These are phyloP conservation scores for Aspergillus bertholletiae DNA, from an alignment of 495 filamentous ascomycete genomes.

Conservation along the genomic window DNA sequence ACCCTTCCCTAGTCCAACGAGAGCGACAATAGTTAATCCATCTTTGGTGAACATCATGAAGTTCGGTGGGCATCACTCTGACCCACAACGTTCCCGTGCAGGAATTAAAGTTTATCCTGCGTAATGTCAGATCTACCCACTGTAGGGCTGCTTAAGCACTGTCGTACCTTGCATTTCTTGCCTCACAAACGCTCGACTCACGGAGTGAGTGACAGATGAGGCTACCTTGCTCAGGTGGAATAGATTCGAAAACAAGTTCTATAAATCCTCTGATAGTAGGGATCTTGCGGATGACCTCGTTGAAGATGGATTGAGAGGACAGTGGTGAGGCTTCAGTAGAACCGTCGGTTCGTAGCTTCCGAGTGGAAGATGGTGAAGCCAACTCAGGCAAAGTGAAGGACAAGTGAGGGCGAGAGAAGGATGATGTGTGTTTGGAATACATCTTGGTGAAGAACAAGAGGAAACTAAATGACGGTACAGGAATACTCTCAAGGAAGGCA, in stretches of 20 bases:
- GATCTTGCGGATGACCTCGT: not conserved
- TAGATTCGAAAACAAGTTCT: not conserved
- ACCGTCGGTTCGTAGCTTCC: no score
- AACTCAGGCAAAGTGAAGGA: no score
- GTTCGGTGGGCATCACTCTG: not conserved
- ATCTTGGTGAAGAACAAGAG: no score
- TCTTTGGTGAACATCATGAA: constrained; percentile 6
- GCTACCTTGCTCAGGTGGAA: not conserved
- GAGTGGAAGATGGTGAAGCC: no score
- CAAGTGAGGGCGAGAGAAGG: no score
- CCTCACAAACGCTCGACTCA: not conserved
- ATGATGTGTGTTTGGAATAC: no score
- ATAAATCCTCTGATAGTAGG: not conserved
- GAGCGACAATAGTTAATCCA: not conserved
- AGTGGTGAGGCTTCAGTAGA: not conserved
- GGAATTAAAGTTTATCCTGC: not conserved
- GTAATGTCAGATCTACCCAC: not conserved
- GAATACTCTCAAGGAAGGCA: no score
- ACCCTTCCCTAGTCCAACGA: not conserved
- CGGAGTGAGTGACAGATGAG: not conserved
- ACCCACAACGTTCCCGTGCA: not conserved
- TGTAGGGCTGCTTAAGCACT: not conserved
- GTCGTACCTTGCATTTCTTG: not conserved
- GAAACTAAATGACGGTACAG: no score
- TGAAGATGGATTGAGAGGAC: constrained; percentile 1